These are phyloP conservation scores for Zygosaccharomyces pseudorouxii DNA, from an alignment of 805 yeast genomes.

Conservation along the genomic window DNA sequence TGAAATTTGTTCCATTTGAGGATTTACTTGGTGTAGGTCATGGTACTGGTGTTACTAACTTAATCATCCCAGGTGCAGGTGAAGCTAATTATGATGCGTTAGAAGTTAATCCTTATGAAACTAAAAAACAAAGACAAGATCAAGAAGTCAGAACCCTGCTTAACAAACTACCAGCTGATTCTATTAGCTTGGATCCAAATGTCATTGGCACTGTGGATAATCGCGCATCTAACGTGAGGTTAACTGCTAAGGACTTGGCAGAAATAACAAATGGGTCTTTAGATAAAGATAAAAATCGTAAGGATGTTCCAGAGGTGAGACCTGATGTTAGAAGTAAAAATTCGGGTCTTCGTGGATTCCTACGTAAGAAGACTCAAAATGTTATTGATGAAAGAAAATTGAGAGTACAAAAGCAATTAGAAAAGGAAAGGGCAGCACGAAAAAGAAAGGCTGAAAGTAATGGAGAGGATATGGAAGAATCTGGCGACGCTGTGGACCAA, in stretches of 20 bases:
- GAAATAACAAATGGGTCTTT: slow-evolving; percentile 38
- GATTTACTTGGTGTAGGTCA: slow-evolving; percentile 94
- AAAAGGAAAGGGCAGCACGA: slow-evolving; percentile 68
- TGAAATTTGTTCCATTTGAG: slow-evolving; percentile 86
- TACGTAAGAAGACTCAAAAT: slow-evolving; percentile 79
- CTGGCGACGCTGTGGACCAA: slow-evolving; percentile 38
- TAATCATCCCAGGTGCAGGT: slow-evolving; percentile 94
- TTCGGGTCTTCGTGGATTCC: slow-evolving; percentile 72
- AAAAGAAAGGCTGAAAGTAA: slow-evolving; percentile 43
- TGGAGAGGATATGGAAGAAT: slow-evolving; percentile 52
- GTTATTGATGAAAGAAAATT: slow-evolving; percentile 81
- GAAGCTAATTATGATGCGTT: slow-evolving; percentile 95
- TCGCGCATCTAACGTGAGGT: slow-evolving; percentile 57
- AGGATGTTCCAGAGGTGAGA: slow-evolving; percentile 51
- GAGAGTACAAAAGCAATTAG: slow-evolving; percentile 69
- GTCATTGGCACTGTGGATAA: slow-evolving; percentile 80
- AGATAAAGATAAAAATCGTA: slow-evolving; percentile 38
- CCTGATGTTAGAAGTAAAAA: slow-evolving; percentile 76
- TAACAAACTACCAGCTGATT: slow-evolving; percentile 87
- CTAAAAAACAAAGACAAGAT: slow-evolving; percentile 90
- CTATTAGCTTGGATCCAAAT: slow-evolving; percentile 86
- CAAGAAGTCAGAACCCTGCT: slow-evolving; percentile 79
- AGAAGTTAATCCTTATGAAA: slow-evolving; percentile 88
- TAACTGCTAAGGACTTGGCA: slow-evolving; percentile 55
- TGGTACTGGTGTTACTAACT: slow-evolving; percentile 67